These are phyloP conservation scores for Mentha longifolia DNA, from an alignment of 257 asterid species.

Conservation along the genomic window DNA sequence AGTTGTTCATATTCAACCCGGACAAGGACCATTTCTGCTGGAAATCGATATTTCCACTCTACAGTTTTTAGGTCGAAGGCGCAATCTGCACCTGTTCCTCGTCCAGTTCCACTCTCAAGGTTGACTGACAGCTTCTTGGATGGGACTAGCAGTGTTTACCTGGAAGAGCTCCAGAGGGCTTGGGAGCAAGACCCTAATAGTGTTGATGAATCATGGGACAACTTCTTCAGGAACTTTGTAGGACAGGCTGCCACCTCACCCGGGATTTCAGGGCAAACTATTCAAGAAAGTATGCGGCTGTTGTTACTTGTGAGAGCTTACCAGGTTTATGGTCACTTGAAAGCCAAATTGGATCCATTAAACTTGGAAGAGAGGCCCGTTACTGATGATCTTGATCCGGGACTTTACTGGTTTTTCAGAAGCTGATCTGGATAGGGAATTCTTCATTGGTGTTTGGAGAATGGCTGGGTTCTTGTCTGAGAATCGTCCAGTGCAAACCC, in stretches of 20 bases:
- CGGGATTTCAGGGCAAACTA: constrained; percentile 92
- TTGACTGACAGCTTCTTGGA: constrained; percentile 95
- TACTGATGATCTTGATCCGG: constrained; percentile 80
- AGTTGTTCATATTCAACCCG: constrained; percentile 51
- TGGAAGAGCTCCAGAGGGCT: constrained; percentile 94
- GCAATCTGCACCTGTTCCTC: constrained; percentile 86
- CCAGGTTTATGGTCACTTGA: constrained; percentile 94
- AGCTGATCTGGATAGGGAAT: constrained; percentile 95
- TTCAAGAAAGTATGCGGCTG: constrained; percentile 90
- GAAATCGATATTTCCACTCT: constrained; percentile 59
- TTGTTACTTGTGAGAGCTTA: constrained; percentile 85
- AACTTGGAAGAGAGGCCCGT: constrained; percentile 68
- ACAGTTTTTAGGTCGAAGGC: constrained; percentile 67
- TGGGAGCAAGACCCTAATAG: constrained; percentile 94
- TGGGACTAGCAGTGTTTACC: constrained; percentile 94
- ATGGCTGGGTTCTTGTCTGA: constrained; percentile 85
- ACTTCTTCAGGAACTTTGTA: constrained; percentile 86
- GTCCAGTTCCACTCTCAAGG: constrained; percentile 88
- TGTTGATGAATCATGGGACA: constrained; percentile 95
- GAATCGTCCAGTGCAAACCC: constrained; percentile 90
- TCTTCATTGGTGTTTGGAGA: constrained; percentile 90
- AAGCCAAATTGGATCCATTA: constrained; percentile 87
- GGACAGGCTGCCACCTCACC: constrained; percentile 91
- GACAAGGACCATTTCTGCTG: constrained; percentile 46
- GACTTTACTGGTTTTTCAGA: constrained; percentile 76